Evolutionary conservation across 768 basidiomycete species (phyloP).

Genomic region (Termitomyces titanicus): DNA sequence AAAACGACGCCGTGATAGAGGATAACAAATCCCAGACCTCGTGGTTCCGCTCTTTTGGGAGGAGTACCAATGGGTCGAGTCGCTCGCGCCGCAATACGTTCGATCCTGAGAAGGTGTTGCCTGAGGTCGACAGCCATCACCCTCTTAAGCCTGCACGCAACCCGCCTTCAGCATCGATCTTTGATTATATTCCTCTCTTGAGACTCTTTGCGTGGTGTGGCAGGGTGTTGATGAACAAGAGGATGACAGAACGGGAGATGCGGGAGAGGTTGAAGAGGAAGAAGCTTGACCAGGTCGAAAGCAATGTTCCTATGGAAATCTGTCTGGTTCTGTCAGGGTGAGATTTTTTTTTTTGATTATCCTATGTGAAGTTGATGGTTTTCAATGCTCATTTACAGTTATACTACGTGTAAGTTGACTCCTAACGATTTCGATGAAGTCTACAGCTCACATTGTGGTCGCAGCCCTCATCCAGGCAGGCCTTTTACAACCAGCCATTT

Average conservation of each 20-base stretch:
- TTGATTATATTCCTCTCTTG: slow-evolving; percentile 54
- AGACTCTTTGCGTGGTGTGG: slow-evolving; percentile 47
- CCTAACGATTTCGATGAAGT: too few species aligned
- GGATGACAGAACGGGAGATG: slow-evolving; percentile 15
- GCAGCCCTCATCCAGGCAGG: slow-evolving; percentile 41
- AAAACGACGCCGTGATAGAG: slow-evolving; percentile 7
- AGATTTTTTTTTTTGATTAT: neutral
- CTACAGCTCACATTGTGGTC: neutral
- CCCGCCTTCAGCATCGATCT: slow-evolving; percentile 47
- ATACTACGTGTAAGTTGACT: slow-evolving; percentile 34
- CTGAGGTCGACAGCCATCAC: slow-evolving; percentile 29
- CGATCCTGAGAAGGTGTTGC: slow-evolving; percentile 33
- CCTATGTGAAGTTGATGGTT: neutral
- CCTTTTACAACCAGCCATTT: slow-evolving; percentile 47
- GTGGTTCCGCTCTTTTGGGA: slow-evolving; percentile 17
- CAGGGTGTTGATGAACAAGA: slow-evolving; percentile 18
- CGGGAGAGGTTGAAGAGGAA: slow-evolving; percentile 28
- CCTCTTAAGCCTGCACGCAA: slow-evolving; percentile 53
- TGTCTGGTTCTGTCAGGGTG: slow-evolving; percentile 49
- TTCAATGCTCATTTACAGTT: slow-evolving; percentile 27
- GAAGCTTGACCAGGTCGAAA: slow-evolving; percentile 38
- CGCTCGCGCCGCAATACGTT: slow-evolving; percentile 17
- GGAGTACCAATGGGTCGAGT: slow-evolving; percentile 4
- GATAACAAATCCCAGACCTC: slow-evolving; percentile 19
- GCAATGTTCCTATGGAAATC: slow-evolving; percentile 63